A percentile compares a stretch with the other conserved stretches of the same genome.
Evolutionary conservation across 768 basidiomycete species (phyloP).

Genomic region (Paxillus ammoniavirescens): DNA sequence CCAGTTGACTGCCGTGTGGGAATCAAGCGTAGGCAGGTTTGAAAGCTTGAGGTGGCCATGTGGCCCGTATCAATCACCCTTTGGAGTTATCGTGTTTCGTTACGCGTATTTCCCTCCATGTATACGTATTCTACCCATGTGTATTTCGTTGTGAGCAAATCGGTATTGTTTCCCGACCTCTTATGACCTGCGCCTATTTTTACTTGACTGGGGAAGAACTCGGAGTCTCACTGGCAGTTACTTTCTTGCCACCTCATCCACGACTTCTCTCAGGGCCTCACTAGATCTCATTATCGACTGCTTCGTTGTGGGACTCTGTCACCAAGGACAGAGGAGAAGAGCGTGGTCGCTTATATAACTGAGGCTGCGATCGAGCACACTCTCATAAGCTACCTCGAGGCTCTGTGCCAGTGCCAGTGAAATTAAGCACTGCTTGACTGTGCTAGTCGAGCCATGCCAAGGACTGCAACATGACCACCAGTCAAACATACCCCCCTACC

Average conservation of each 20-base stretch:
- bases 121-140: background rate
- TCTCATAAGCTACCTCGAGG: slow-evolving; percentile 13
- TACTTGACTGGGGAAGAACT: too few species aligned
- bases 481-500: slow-evolving; percentile 2
- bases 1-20: slow-evolving; percentile 73
- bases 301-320: slow-evolving; percentile 4
- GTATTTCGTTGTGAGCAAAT: background rate
- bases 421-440: background rate
- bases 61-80: background rate
- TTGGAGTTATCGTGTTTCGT: background rate
- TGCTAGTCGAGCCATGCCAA: slow-evolving; percentile 11
- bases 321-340: background rate
- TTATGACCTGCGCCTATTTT: too few species aligned
- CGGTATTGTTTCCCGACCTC: too few species aligned
- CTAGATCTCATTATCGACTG: background rate
- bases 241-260: background rate
- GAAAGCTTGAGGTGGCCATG: background rate
- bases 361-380: background rate
- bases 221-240: background rate
- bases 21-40: slow-evolving; percentile 57
- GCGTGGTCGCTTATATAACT: slow-evolving; percentile 14
- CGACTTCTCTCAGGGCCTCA: slow-evolving; percentile 8
- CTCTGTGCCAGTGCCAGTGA: slow-evolving; percentile 5
- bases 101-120: slow-evolving; percentile 1
- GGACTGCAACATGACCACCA: slow-evolving; percentile 14